A percentile compares a stretch with the other conserved stretches of the same genome.
Conservation (phyloP, 1,139 yeast species). For the Eremothecium gossypii region DNA sequence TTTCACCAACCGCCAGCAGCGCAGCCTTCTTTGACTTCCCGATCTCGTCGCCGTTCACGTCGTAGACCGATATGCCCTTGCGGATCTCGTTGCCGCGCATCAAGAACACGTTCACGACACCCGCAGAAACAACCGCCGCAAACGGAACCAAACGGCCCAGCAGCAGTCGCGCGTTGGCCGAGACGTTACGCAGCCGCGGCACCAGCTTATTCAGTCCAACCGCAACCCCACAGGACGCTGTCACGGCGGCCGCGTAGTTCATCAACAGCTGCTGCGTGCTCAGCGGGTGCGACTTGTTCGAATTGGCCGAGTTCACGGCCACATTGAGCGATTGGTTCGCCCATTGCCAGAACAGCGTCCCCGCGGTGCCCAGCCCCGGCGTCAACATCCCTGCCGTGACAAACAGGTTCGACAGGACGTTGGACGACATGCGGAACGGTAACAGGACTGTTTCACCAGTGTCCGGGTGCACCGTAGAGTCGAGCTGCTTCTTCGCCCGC, state of each 20-base stretch:
- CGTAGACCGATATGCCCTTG: conserved; percentile 72
- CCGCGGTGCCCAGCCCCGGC: conserved; percentile 81
- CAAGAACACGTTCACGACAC: conserved; percentile 82
- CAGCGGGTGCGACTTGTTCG: conserved; percentile 89
- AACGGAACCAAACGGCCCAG: conserved; percentile 87
- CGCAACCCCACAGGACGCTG: conserved; percentile 93
- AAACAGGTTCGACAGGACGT: conserved; percentile 84
- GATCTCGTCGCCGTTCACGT: conserved; percentile 53
- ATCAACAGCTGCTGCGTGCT: conserved; percentile 65
- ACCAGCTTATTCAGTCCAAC: conserved; percentile 83
- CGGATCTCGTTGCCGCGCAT: conserved; percentile 94
- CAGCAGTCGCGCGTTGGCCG: conserved; percentile 60
- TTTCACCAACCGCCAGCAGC: conserved; percentile 85
- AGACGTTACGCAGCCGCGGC: conserved; percentile 60
- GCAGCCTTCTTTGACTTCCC: conserved; percentile 88
- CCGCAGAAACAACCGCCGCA: conserved; percentile 97
- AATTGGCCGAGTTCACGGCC: conserved; percentile 92
- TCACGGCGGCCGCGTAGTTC: conserved; percentile 79
- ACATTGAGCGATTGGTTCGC: conserved; percentile 95
- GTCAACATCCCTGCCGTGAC: conserved; percentile 98
- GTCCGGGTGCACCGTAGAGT: conserved; percentile 88
- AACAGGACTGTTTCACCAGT: conserved; percentile 86
- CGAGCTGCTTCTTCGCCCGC: conserved; percentile 79
- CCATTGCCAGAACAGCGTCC: conserved; percentile 94
- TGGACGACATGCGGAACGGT: conserved; percentile 95